These are phyloP conservation scores for Exidia glandulosa DNA, from an alignment of 768 basidiomycete species.

Conservation along the genomic window DNA sequence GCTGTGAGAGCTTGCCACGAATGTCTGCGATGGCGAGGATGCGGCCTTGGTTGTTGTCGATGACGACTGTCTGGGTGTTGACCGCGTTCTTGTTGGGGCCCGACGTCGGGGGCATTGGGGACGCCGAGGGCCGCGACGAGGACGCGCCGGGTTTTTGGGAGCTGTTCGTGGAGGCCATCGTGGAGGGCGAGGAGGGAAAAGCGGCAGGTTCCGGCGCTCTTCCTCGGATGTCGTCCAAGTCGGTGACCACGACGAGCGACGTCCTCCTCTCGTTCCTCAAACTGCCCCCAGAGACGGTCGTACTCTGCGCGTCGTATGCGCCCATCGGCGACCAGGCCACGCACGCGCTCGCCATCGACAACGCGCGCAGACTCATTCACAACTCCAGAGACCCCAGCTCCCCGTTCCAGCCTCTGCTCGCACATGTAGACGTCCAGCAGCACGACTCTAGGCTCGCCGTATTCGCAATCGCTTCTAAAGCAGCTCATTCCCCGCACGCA, in stretches of 20 bases:
- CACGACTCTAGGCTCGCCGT: not conserved
- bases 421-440: not conserved
- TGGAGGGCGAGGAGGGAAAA: not conserved
- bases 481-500: not conserved
- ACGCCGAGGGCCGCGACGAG: not conserved
- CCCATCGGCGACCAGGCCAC: not conserved
- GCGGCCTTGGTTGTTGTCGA: constrained; percentile 71
- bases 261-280: not conserved
- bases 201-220: not conserved
- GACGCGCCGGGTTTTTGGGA: not conserved
- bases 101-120: not conserved
- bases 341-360: not conserved
- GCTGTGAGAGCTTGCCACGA: constrained; percentile 72
- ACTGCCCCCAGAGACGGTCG: not conserved
- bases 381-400: not conserved
- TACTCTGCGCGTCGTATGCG: not conserved
- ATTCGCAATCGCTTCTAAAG: not conserved
- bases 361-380: not conserved
- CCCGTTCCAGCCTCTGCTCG: not conserved
- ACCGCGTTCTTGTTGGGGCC: not conserved
- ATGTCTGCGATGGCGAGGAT: constrained; percentile 95
- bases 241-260: not conserved
- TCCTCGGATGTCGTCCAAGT: not conserved
- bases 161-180: not conserved
- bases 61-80: constrained; percentile 23